phyloP scores from a whole-genome alignment of 2,329 filamentous ascomycete species.

The Didymella pomorum region DNA sequence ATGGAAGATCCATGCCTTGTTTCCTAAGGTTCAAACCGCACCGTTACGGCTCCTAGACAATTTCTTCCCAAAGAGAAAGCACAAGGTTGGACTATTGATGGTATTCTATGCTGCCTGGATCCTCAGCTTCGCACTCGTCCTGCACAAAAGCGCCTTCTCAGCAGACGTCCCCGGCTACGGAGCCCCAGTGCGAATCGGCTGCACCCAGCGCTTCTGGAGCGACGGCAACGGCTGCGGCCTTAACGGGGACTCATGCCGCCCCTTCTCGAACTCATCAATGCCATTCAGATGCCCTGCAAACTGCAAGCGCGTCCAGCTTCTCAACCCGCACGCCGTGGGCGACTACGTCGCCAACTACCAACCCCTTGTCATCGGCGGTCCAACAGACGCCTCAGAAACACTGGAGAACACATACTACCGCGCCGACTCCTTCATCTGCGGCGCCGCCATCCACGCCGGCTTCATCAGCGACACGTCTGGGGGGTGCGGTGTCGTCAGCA shows the following conservation, averaged over 20 bases:
- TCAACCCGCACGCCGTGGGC: conserved; percentile 79
- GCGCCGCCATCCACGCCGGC: conserved; percentile 83
- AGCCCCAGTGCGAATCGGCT: conserved; percentile 69
- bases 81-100: conserved; percentile 67
- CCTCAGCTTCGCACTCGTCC: conserved; percentile 72
- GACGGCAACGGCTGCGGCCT: conserved; percentile 76
- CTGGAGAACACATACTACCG: conserved; percentile 72
- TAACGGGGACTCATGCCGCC: conserved; percentile 76
- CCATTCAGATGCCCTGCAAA: conserved; percentile 78
- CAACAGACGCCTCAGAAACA: conserved; percentile 50
- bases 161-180: conserved; percentile 74
- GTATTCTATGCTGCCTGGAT: conserved; percentile 73
- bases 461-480: conserved; percentile 74
- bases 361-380: conserved; percentile 64
- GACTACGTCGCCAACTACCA: conserved; percentile 67
- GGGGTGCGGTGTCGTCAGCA: conserved; percentile 81
- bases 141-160: conserved; percentile 67
- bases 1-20: conserved; percentile 61
- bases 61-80: conserved; percentile 66
- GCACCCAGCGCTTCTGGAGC: conserved; percentile 72
- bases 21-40: conserved; percentile 72
- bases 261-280: conserved; percentile 74
- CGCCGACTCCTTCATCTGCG: conserved; percentile 88
- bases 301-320: conserved; percentile 70
- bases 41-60: conserved; percentile 70